Evolutionary conservation across 164 flowering plant genomes (phyloP).

Genomic region (Vitis labrusca): DNA sequence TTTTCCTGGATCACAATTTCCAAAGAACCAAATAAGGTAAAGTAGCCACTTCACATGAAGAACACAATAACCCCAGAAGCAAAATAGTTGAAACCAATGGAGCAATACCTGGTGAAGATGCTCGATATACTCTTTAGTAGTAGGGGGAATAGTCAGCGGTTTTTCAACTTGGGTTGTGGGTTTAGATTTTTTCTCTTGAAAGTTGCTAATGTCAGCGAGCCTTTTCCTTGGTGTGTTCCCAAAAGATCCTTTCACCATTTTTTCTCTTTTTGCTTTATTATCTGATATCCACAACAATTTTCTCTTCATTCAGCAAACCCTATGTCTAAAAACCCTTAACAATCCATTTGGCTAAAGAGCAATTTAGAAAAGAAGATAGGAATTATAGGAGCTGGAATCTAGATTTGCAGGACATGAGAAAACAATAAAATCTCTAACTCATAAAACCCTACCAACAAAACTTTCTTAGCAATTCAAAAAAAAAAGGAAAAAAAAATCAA

Average conservation of each 20-base stretch:
- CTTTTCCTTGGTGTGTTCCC: conserved; percentile 19
- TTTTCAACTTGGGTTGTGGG: conserved; percentile 12
- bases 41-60: not conserved
- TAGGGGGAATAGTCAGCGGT: conserved; percentile 1
- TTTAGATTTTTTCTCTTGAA: conserved; percentile 20
- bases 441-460: not conserved
- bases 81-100: not conserved
- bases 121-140: conserved; percentile 34
- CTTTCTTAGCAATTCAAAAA: not conserved
- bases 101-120: conserved; percentile 44
- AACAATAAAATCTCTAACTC: not conserved
- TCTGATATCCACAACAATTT: conserved; percentile 6
- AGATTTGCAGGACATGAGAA: not conserved
- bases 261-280: conserved; percentile 9
- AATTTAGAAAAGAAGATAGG: not conserved
- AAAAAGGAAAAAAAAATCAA: no score
- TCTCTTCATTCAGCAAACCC: not conserved
- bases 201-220: conserved; percentile 41
- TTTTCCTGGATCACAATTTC: conserved; percentile 48
- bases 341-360: not conserved
- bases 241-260: conserved; percentile 6
- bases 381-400: not conserved
- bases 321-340: not conserved
- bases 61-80: not conserved
- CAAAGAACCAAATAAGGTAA: conserved; percentile 7